Evolutionary conservation across 495 filamentous ascomycete species (phyloP), one percentile per base, ranked within the genome.

Genomic region (Penicillium subrubescens): DNA sequence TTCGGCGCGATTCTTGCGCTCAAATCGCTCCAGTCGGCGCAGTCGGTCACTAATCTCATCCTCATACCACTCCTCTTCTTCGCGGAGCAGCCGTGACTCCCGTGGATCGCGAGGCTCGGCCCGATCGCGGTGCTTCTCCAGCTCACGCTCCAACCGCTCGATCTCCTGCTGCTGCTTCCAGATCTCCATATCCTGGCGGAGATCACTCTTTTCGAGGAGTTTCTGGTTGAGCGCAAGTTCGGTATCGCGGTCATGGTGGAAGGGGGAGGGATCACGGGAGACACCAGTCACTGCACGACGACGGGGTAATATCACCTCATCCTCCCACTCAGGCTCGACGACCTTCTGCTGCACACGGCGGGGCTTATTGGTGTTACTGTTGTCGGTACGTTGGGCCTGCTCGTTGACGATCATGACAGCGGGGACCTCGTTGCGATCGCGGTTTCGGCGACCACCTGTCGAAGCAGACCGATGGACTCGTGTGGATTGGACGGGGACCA

Each of bases 151-250:
- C 62, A 83, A 43, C 5, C 73, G 65, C 58, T 82, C 77, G 34
- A 83, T 78, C 67, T 84, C 82, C 64, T 75, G 74, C 66, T 80
- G 76, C 56, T 78, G 75, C 34, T 73, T 75, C 25, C 69, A 64
- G 55, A 83, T 69, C 64, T 83, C 77, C 23, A 80, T 19, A 59
- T 81, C 77, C 60, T 81, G 79, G 0, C 75, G 73, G 14, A 69
- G 52, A 61, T 83, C 75, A 46, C 74, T 76, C 50, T 63, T 67
- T 66, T 79, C 71, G 34, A 81, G 71, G 21, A 79, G 11, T 0
- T 75, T 76, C 67, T 80, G 79, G 23, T 73, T 69, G 55, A 80
- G 69, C 2, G 74, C 59, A 1, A 81, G 66, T 25, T 81, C 79
- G 58, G 68, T 72, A 59, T 82, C 80, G 6, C 80, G 67, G 27